A percentile compares a stretch with the other conserved stretches of the same genome.
Conservation (phyloP, 1,284 basidiomycete genomes). For the Cryptococcus deneoformans region DNA sequence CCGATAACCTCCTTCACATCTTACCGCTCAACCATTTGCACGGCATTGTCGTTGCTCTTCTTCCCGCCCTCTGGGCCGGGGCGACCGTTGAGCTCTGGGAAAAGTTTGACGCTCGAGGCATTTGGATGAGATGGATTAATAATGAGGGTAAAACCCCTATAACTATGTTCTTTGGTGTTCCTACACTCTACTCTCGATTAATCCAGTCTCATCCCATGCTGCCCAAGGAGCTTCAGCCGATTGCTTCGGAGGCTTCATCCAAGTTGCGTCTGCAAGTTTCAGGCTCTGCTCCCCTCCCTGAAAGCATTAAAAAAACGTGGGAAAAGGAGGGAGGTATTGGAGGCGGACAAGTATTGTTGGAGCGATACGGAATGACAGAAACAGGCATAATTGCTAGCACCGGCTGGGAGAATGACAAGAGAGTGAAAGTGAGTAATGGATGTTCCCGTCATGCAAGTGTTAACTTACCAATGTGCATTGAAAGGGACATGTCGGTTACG, state of each 20-base stretch:
- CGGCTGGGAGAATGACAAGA: conserved; percentile 35
- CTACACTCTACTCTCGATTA: conserved; percentile 35
- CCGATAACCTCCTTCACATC: conserved; percentile 31
- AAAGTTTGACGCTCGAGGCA: conserved; percentile 33
- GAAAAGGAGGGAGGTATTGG: conserved; percentile 32
- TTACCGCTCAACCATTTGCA: conserved; percentile 46
- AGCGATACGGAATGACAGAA: conserved; percentile 49
- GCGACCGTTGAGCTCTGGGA: conserved; percentile 43
- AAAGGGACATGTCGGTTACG: conserved; percentile 40
- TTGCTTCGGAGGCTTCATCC: conserved; percentile 30
- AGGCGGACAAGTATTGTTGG: conserved; percentile 40
- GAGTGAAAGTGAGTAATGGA: conserved; percentile 26
- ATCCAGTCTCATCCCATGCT: conserved; percentile 23
- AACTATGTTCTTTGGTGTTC: conserved; percentile 38
- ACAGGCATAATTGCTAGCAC: conserved; percentile 44
- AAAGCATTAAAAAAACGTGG: conserved; percentile 38
- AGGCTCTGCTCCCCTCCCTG: conserved; percentile 42
- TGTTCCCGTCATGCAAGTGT: background rate
- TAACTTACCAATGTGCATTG: background rate
- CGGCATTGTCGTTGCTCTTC: conserved; percentile 42
- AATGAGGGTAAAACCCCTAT: conserved; percentile 18
- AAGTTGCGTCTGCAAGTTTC: conserved; percentile 42
- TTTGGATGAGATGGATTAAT: conserved; percentile 37
- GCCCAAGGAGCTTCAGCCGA: conserved; percentile 15
- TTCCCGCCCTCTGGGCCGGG: conserved; percentile 43